These are phyloP conservation scores for Arachis monticola DNA, from an alignment of 331 rosid species.

Conservation along the genomic window DNA sequence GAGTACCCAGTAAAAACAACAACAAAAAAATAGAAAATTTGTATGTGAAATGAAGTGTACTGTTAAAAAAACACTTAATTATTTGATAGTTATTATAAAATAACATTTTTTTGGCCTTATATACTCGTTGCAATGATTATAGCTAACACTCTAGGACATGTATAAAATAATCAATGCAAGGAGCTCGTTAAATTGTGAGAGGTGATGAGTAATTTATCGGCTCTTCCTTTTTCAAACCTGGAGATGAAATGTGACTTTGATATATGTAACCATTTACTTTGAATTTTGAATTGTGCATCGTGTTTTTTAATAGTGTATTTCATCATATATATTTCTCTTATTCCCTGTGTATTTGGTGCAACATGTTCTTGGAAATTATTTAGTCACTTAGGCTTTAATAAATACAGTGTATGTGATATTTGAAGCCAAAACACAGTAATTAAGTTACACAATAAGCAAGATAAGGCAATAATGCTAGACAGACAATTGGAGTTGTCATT, in stretches of 20 bases:
- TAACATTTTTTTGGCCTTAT: not conserved
- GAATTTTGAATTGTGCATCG: not conserved
- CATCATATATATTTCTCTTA: not conserved
- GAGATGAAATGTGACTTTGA: not conserved
- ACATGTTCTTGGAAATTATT: not conserved
- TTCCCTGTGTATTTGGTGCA: not conserved
- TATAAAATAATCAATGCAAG: not conserved
- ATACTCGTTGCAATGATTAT: not conserved
- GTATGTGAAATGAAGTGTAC: no score
- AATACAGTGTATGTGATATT: not conserved
- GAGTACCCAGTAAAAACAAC: no score
- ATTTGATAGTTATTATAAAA: not conserved
- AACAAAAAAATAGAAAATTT: no score
- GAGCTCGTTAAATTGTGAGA: not conserved
- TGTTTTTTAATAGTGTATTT: not conserved
- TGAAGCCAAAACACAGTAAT: constrained; percentile 40
- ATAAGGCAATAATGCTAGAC: constrained; percentile 1
- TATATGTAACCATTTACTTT: not conserved
- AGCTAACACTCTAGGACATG: not conserved
- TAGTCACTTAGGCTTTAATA: constrained; percentile 18
- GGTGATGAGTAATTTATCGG: not conserved
- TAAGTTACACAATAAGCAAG: constrained; percentile 36
- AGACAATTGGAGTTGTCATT: constrained; percentile 24
- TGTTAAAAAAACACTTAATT: no score
- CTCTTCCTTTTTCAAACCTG: not conserved